Base-by-base conservation (phyloP, 176 grass and related monocot species). In the Dactylis glomerata region DNA sequence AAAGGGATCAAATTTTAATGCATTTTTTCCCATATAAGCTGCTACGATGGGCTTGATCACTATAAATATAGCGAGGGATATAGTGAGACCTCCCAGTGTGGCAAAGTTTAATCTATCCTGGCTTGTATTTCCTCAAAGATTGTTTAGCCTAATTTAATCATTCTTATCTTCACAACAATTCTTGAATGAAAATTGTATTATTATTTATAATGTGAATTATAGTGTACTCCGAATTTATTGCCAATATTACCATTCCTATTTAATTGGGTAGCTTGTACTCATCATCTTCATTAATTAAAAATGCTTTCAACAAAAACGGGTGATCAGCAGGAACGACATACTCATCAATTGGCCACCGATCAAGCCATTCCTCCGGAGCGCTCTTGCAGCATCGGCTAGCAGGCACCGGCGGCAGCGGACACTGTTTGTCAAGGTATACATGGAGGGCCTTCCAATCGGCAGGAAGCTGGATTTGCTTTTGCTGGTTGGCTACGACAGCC, bases 371-470 rank as follows among this genome's bases (percentile, higher is more conserved):
- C 86, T 94, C n/a, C 89, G 89, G 85, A 94, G 84, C 41, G 65
- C 89, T 50, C 67, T 91, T 8, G 72, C 54, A 8, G 66, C 82
- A 2, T 87, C 88, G 7, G 59, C 31, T 50, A 40, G 36, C 19
- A 14, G 52, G 24, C 11, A 44, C 40, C 64, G 42, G 62, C 24
- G 42, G 44, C 72, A 65, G 42, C 63, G 50, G 12, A 82, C 84
- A 63, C 59, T 92, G 59, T 92, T 89, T 3, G 87, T 94, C 14
- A 94, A 94, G 82, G 92, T 94, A 46, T 94, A 94, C 32, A 94
- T 92, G 92, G 92, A 94, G 80, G 89, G 92, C 13, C 49, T 94
- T 58, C 87, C 87, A 31, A 94, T 94, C 27, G 92, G 92, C 40
- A 83, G 92, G 73, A 94, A 94, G 65, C 82, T 94, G 33, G 89